Evolutionary conservation across 768 basidiomycete species (phyloP), one percentile per base, ranked within the genome.

Genomic region (Tulasnella sp.): DNA sequence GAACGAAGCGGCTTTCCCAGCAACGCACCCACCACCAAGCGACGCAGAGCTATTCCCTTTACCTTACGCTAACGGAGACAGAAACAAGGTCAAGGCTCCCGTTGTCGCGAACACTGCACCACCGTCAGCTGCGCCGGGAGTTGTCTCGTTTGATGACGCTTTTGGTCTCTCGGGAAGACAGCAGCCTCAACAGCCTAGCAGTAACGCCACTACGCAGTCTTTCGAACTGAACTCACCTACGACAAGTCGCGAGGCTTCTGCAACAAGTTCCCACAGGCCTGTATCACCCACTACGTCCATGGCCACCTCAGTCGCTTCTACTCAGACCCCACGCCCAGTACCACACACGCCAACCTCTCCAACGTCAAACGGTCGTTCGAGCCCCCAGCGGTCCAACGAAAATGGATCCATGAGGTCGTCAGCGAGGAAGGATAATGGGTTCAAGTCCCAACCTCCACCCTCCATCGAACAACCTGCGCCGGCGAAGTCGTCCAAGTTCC

Each of bases 131-230:
- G 52, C 60, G 3, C 5, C 62, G 2, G 63, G 65, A 27, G 59
- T 55, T 21, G 49, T 65, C 2, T 60, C 69, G 21, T 78, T 80
- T 65, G 78, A 78, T 53, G 71, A 72, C 56, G 72, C 74, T 2
- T 78, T 80, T 61, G 73, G 74, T 41, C 66, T 73, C 1, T n/a
- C 46, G n/a, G 5, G 7, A 5, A n/a, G 46, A n/a, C 46, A 21
- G n/a, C 27, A 21, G 46, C 27, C 46, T 5, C n/a, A n/a, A n/a
- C 46, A 21, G 46, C 27, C 46, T 48, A 29, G 46, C 11, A 12
- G 12, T 12, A 43, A 43, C 19, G 12, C 42, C 12, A 11, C 27
- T 7, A 48, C 46, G 7, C 19, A 29, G 11, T n/a, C 46, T 7
- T 22, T 29, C 46, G 27, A 29, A 48, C 46, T 22, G 7, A 48